Percentiles rank a stretch among this genome's conserved stretches.
These are phyloP conservation scores for Paecilomyces sp. DNA, from an alignment of 2,329 filamentous ascomycete genomes.

Conservation along the genomic window DNA sequence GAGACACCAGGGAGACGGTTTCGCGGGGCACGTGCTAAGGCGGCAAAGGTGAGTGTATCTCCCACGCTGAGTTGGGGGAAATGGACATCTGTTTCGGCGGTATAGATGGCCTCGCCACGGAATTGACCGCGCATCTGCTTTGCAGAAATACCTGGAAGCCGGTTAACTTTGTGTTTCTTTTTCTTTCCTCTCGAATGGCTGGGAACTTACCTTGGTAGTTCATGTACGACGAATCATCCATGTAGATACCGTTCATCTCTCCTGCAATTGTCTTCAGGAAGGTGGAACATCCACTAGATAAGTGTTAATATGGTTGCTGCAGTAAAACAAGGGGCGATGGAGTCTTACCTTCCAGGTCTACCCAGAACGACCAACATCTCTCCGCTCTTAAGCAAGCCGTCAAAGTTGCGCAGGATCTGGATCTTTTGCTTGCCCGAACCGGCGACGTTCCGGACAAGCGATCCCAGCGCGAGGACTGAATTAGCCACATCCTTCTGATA, in stretches of 20 bases:
- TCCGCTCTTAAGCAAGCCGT: constrained; percentile 53
- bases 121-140: constrained; percentile 34
- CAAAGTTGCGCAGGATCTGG: constrained; percentile 58
- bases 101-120: constrained; percentile 5
- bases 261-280: constrained; percentile 79
- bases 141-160: background rate
- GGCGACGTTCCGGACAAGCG: constrained; percentile 22
- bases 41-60: constrained; percentile 45
- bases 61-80: constrained; percentile 46
- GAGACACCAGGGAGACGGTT: constrained; percentile 20
- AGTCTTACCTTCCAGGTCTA: constrained; percentile 31
- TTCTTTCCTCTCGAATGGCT: background rate
- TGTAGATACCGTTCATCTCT: constrained; percentile 72
- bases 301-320: constrained; percentile 3
- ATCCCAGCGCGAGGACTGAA: constrained; percentile 25
- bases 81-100: constrained; percentile 26
- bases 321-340: background rate
- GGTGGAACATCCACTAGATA: constrained; percentile 63
- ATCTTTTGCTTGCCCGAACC: constrained; percentile 41
- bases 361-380: constrained; percentile 54
- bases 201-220: constrained; percentile 47
- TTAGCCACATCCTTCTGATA: constrained; percentile 35
- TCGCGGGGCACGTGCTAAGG: constrained; percentile 36
- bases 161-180: background rate
- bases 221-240: constrained; percentile 64